phyloP scores from a whole-genome alignment of 257 asterid genomes.

The Linderniella brevidens region DNA sequence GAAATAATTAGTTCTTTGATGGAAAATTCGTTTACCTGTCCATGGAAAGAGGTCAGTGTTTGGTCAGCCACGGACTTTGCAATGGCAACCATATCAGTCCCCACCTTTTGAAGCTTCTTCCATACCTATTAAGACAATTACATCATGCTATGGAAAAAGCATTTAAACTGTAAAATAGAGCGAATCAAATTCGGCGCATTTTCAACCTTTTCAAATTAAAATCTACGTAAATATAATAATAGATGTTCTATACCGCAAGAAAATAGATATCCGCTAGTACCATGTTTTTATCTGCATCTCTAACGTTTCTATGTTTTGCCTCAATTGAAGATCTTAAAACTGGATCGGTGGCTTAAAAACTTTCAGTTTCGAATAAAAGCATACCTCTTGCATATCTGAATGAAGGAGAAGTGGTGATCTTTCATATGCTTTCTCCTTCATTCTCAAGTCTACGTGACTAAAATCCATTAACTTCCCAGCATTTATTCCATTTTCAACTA shows the following conservation, averaged over 20 bases:
- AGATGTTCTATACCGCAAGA: too few relatives aligned
- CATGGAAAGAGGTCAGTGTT: conserved; percentile 32
- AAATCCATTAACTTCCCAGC: conserved; percentile 41
- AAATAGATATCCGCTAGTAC: too few relatives aligned
- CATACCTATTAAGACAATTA: conserved; percentile 39
- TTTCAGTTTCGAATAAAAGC: conserved; percentile 1
- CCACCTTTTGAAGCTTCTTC: conserved; percentile 49
- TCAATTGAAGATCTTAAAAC: background rate
- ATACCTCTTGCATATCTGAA: conserved; percentile 71
- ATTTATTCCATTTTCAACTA: conserved; percentile 43
- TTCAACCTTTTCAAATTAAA: too few relatives aligned
- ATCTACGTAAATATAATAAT: too few relatives aligned
- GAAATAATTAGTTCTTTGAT: conserved; percentile 10
- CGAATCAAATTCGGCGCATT: too few relatives aligned
- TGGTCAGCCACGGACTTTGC: conserved; percentile 49
- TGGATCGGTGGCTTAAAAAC: background rate
- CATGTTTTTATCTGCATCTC: too few relatives aligned
- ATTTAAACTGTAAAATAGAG: too few relatives aligned
- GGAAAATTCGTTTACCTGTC: conserved; percentile 35
- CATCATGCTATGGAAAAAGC: too few relatives aligned
- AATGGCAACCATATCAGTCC: conserved; percentile 40
- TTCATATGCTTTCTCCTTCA: conserved; percentile 65
- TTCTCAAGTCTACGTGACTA: conserved; percentile 42
- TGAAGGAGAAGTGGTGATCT: conserved; percentile 46
- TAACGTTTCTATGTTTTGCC: too few relatives aligned